Evolutionary conservation across 2,329 filamentous ascomycete genomes (phyloP).

Genomic region (Xylaria sp.): DNA sequence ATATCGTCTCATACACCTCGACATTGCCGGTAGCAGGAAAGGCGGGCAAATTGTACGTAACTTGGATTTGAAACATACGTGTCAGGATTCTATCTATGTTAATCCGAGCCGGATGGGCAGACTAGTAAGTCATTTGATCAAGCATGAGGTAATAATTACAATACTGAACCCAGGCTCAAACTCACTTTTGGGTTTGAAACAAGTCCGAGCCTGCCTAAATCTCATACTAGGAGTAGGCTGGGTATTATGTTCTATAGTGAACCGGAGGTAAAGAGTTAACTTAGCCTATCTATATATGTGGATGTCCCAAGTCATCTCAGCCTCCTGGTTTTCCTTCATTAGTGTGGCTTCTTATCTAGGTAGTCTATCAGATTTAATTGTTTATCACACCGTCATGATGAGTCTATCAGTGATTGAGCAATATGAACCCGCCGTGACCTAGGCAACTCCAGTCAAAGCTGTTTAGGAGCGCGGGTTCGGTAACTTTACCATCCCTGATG

Average conservation of each 20-base stretch:
- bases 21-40: neutral
- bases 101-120: neutral
- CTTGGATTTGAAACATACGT: slow-evolving; percentile 1
- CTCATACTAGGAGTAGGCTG: neutral
- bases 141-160: neutral
- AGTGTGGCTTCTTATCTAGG: neutral
- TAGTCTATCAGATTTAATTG: neutral
- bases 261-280: neutral
- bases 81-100: neutral
- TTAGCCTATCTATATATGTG: slow-evolving; percentile 9
- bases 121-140: neutral
- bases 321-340: neutral
- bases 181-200: slow-evolving; percentile 1
- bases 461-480: slow-evolving; percentile 18
- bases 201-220: slow-evolving; percentile 21
- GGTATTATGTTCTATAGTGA: neutral
- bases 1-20: neutral
- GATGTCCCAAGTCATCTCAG: slow-evolving; percentile 4
- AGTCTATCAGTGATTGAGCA: slow-evolving; percentile 23
- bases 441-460: neutral
- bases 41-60: neutral
- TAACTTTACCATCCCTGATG: slow-evolving; percentile 23
- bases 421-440: neutral
- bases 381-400: slow-evolving; percentile 10
- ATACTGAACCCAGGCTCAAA: neutral